These are phyloP conservation scores for Alternaria panax DNA, from an alignment of 2,329 filamentous ascomycete species.

Conservation along the genomic window DNA sequence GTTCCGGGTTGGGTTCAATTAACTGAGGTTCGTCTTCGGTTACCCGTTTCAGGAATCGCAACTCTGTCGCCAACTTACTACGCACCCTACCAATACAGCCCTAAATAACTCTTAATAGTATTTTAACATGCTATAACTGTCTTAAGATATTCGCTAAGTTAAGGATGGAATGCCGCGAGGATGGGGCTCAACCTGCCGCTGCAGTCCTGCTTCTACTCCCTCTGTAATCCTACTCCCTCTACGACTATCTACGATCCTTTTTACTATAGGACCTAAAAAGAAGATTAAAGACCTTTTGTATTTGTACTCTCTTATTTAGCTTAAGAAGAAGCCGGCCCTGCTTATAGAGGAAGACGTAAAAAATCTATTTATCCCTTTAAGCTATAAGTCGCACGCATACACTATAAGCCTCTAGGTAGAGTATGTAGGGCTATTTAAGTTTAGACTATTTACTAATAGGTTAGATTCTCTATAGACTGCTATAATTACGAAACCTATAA, in stretches of 20 bases:
- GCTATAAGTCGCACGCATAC: neutral
- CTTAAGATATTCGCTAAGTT: neutral
- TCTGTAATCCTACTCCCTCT: neutral
- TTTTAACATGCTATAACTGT: neutral
- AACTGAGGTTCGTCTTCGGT: too few relatives aligned
- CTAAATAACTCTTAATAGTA: neutral
- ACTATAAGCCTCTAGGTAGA: neutral
- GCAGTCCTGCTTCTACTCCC: constrained; percentile 7
- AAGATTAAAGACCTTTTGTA: neutral
- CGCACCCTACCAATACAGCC: neutral
- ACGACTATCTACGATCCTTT: too few relatives aligned
- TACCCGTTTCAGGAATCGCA: too few relatives aligned
- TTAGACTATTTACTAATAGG: neutral
- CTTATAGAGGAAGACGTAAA: constrained; percentile 1
- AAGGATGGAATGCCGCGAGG: neutral
- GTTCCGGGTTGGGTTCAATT: too few relatives aligned
- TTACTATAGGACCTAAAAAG: neutral
- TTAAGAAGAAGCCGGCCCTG: neutral
- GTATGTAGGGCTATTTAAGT: neutral
- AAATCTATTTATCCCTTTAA: constrained; percentile 2
- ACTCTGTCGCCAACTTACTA: too few relatives aligned
- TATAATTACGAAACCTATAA: neutral
- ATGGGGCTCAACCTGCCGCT: neutral
- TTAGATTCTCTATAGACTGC: neutral
- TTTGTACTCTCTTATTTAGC: constrained; percentile 5